Base-by-base conservation (phyloP, 345 rosid genomes). In the Acer negundo region DNA sequence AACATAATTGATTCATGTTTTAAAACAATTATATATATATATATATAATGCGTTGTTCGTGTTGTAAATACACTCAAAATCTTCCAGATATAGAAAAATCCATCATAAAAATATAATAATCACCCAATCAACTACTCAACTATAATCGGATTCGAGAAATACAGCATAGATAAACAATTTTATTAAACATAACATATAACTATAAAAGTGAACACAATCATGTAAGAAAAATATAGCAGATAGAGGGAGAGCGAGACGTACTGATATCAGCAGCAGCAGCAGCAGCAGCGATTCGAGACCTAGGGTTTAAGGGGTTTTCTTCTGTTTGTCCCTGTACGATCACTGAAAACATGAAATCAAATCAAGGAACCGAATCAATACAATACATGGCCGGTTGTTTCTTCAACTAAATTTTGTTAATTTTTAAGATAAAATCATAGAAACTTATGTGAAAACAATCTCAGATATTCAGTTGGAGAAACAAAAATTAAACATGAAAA, bases 281-380 rank as follows among this genome's bases (percentile, higher is more conserved):
- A 20, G 0, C 56, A 4, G 3, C 12, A 7, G 1, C 24, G 9
- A 20, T 8, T 59, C 63, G 13, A 59, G 63, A 20, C 63, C 63
- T 59, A 59, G 63, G 63, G 63, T 59, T 59, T 59, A 59, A 59
- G 63, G 63, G 13, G 23, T 16, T 59, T 59, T 59, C 63, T 20
- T 6, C 63, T 19, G 63, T 22, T 59, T n/a, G 63, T 22, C 63
- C 17, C 63, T 59, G 63, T n/a, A n/a, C 63, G 63, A 59, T 59
- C 26, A 59, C 63, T 20, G 63, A 22, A 59, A 53, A 59, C 26
- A 59, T 12, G 7, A 22, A 59, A 59, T 20, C 24, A 59, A 59
- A 59, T 20, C 26, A 15, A 10, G 2, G 63, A 19, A 59, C 26
- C 22, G 22, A 59, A 59, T 59, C 26, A 59, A 59, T 22, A 59